These are phyloP conservation scores for Roridomyces roridus DNA, from an alignment of 768 basidiomycete species.

Conservation along the genomic window DNA sequence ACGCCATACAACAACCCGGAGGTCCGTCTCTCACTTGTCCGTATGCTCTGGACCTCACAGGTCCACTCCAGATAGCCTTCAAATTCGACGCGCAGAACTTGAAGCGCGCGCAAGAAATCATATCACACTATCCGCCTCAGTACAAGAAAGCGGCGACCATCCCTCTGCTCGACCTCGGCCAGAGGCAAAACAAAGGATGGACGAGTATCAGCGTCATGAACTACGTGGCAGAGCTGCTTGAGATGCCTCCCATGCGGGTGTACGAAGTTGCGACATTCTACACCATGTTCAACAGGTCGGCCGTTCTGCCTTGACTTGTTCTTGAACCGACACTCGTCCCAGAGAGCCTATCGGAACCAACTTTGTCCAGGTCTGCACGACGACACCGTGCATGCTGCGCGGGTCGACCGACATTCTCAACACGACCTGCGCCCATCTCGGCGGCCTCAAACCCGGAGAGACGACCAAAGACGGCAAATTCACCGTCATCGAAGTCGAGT, in stretches of 20 bases:
- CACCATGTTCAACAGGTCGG: slow-evolving; percentile 99
- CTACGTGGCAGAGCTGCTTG: slow-evolving; percentile 91
- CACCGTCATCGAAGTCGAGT: slow-evolving; percentile 97
- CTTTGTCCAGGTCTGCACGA: slow-evolving; percentile 98
- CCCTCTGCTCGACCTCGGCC: slow-evolving; percentile 93
- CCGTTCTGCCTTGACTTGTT: not conserved
- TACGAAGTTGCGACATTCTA: slow-evolving; percentile 99
- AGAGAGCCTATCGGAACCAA: slow-evolving; percentile 94
- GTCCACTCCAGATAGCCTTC: slow-evolving; percentile 77
- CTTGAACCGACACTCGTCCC: not conserved
- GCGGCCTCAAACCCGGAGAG: slow-evolving; percentile 83
- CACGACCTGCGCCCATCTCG: slow-evolving; percentile 82
- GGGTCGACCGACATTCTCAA: slow-evolving; percentile 92
- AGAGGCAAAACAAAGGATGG: slow-evolving; percentile 98
- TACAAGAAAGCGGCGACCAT: slow-evolving; percentile 99
- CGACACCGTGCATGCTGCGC: slow-evolving; percentile 95
- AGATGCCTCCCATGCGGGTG: slow-evolving; percentile 97
- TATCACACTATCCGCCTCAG: slow-evolving; percentile 92
- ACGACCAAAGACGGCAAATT: slow-evolving; percentile 98
- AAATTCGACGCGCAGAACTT: slow-evolving; percentile 82
- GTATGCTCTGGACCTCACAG: slow-evolving; percentile 8
- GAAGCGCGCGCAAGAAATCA: slow-evolving; percentile 87
- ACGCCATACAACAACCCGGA: slow-evolving; percentile 94
- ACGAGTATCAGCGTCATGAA: slow-evolving; percentile 99
- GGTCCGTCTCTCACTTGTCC: slow-evolving; percentile 10